These are phyloP conservation scores for Naegleria gruberi DNA, from an alignment of 208 protist genomes.

Conservation along the genomic window DNA sequence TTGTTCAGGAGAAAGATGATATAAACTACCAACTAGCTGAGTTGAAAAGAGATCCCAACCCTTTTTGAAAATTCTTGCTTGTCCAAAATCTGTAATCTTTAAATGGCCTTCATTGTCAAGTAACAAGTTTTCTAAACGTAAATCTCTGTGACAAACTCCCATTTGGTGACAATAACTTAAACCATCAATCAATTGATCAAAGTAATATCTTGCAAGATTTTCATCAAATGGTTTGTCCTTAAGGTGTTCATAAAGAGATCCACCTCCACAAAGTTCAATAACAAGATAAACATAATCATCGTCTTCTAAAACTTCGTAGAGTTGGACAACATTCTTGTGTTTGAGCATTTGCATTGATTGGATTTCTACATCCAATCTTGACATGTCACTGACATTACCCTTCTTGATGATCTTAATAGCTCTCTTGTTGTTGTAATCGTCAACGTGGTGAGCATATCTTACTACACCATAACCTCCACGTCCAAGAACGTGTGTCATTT, in stretches of 20 bases:
- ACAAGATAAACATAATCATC: slow-evolving; percentile 74
- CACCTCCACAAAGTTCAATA: slow-evolving; percentile 65
- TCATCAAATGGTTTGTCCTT: slow-evolving; percentile 29
- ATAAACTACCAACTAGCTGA: slow-evolving; percentile 18
- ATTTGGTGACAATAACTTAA: slow-evolving; percentile 64
- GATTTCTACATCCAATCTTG: slow-evolving; percentile 64
- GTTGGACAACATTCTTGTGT: slow-evolving; percentile 66
- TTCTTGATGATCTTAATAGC: slow-evolving; percentile 1
- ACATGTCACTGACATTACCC: slow-evolving; percentile 42
- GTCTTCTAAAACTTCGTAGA: slow-evolving; percentile 67
- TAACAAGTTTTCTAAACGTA: slow-evolving; percentile 83
- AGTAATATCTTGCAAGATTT: slow-evolving; percentile 13
- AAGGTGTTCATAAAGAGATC: slow-evolving; percentile 65
- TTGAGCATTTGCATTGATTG: slow-evolving; percentile 61
- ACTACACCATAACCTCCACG: slow-evolving; percentile 6
- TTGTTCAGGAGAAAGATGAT: slow-evolving; percentile 26
- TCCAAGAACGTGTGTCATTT: neutral
- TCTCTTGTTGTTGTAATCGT: neutral
- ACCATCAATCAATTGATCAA: slow-evolving; percentile 69
- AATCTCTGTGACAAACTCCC: slow-evolving; percentile 77
- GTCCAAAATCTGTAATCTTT: slow-evolving; percentile 81
- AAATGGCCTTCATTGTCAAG: slow-evolving; percentile 60
- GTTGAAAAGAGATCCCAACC: slow-evolving; percentile 27
- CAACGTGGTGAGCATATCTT: neutral
- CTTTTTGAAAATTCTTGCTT: slow-evolving; percentile 47